phyloP scores from a whole-genome alignment of 345 rosid genomes.

The Dipteronia sinensis region DNA sequence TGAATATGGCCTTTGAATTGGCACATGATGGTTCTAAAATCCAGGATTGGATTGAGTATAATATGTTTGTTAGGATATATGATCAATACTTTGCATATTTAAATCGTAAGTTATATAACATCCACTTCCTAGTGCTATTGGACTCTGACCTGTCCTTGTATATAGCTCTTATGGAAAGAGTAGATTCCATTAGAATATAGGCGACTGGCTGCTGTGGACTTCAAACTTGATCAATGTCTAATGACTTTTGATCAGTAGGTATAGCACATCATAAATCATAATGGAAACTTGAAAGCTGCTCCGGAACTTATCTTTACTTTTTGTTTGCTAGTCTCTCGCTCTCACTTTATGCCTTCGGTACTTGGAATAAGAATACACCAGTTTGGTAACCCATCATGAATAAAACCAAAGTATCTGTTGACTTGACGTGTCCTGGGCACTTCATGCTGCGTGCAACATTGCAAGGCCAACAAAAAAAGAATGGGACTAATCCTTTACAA shows the following conservation, averaged over 20 bases:
- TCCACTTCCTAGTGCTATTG: neutral
- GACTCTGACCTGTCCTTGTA: neutral
- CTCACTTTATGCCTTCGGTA: neutral
- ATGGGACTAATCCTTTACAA: neutral
- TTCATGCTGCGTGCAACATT: neutral
- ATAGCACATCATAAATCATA: neutral
- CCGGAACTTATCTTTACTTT: neutral
- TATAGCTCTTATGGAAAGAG: neutral
- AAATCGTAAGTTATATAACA: neutral
- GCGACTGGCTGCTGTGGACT: neutral
- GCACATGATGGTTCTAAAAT: neutral
- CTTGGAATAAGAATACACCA: too few relatives aligned
- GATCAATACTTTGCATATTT: neutral
- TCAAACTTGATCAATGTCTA: neutral
- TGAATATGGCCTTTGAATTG: neutral
- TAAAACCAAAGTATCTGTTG: too few relatives aligned
- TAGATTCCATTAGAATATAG: neutral
- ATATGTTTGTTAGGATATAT: neutral
- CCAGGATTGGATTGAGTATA: neutral
- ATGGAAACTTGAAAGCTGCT: slow-evolving; percentile 9
- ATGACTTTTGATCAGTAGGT: neutral
- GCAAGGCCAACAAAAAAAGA: neutral
- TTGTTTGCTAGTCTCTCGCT: too few relatives aligned
- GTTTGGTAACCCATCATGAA: too few relatives aligned
- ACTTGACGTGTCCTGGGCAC: neutral